Base-by-base conservation (phyloP, 2,329 filamentous ascomycete species). In the Nothopassalora personata region DNA sequence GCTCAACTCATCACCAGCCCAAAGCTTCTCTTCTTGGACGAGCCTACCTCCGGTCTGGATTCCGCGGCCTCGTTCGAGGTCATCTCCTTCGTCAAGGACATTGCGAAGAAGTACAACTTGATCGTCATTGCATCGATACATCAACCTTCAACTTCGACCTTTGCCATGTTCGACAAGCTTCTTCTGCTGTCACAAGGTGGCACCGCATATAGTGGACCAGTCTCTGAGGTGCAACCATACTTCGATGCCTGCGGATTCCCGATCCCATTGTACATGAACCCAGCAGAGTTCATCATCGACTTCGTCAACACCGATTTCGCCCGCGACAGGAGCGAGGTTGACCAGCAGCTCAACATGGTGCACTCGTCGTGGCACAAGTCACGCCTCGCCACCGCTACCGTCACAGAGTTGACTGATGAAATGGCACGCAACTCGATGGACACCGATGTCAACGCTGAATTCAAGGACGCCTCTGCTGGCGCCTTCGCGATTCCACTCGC, bases 81-180 rank as follows among this genome's bases (percentile, higher is more conserved):
- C 23, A 85, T 93, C 57, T 86, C 80, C 2, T 91, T 89, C 71
- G 81, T 93, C 52, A 85, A 82, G 68, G 77, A 80, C 9, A 80
- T 91, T 31, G 89, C 86, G 0, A 82, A 80, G 69, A 80, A 81
- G 60, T 84, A 90, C 70, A 87, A 87, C 59, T 84, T 94, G 60
- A 84, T 94, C 59, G 84, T 94, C 31, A 85, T 95, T 60, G 88
- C 88, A 4, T 90, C 87, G 43, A 94, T 95, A 61, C 91, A 95
- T 71, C 91, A 95, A 70, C 91, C 91, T 0, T 93, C 89, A 0
- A 89, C 89, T 0, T 82, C 86, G 0, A 92, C 88, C 0, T 95
- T 91, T 67, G 81, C 87, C 62, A 82, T 91, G 11, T 95, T 95
- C 66, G 90, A 95, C 71, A 90, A 89, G 70, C 77, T 95, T 0